A percentile compares a stretch with the other conserved stretches of the same genome.
These are phyloP conservation scores for Filosporella fistucella DNA, from an alignment of 495 filamentous ascomycete genomes.

Conservation along the genomic window DNA sequence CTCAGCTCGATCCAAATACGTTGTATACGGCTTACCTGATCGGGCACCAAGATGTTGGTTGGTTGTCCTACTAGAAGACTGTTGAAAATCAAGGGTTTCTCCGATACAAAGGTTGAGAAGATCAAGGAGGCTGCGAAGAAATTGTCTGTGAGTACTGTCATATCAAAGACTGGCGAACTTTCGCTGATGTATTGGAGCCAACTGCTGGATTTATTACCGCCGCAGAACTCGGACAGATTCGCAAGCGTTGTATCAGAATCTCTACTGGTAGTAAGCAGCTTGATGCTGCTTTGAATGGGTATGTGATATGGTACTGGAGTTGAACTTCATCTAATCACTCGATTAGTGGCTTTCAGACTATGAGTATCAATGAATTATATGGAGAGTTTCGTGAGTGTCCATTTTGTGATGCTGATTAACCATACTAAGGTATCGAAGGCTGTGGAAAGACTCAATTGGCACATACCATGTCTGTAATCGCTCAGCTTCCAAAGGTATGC, in stretches of 20 bases:
- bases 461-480: constrained; percentile 66
- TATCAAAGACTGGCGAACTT: background rate
- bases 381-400: constrained; percentile 59
- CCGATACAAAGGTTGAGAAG: constrained; percentile 77
- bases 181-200: constrained; percentile 41
- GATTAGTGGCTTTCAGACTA: constrained; percentile 72
- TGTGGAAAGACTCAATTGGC: constrained; percentile 73
- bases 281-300: constrained; percentile 68
- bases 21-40: background rate
- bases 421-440: constrained; percentile 23
- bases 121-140: constrained; percentile 75
- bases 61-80: constrained; percentile 60
- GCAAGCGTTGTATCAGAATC: constrained; percentile 64
- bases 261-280: constrained; percentile 75
- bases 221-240: constrained; percentile 62
- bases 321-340: background rate
- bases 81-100: constrained; percentile 75
- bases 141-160: constrained; percentile 48
- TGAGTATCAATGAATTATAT: constrained; percentile 75
- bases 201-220: constrained; percentile 72
- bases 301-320: constrained; percentile 9
- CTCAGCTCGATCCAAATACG: background rate
- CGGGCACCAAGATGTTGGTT: constrained; percentile 51
- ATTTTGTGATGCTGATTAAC: background rate
- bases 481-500: constrained; percentile 45